These are phyloP conservation scores for Nematocida sp. DNA, from an alignment of 371 early-diverging fungal species.

Conservation along the genomic window DNA sequence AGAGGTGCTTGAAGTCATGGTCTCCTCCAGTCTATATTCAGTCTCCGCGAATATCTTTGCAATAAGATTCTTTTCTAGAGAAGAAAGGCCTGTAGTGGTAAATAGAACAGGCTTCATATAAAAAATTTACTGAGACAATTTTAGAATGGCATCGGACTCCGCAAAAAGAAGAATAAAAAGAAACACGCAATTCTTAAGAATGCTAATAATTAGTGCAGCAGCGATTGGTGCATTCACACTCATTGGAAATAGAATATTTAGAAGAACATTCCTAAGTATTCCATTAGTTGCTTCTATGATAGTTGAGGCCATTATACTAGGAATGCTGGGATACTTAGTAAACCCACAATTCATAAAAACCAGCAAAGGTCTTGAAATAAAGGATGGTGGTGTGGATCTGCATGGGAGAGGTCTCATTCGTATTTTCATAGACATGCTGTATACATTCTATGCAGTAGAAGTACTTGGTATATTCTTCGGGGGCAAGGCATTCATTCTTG, in stretches of 20 bases:
- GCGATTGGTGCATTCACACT: not conserved
- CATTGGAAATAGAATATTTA: not conserved
- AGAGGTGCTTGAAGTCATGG: slow-evolving; percentile 55
- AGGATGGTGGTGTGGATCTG: slow-evolving; percentile 34
- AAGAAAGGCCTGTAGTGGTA: slow-evolving; percentile 51
- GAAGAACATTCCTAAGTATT: not conserved
- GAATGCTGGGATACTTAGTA: not conserved
- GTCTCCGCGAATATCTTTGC: slow-evolving; percentile 21
- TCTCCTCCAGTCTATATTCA: slow-evolving; percentile 30
- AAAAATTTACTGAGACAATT: slow-evolving; percentile 33
- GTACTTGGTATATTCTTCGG: slow-evolving; percentile 8
- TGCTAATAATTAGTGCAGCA: not conserved
- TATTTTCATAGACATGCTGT: slow-evolving; percentile 32
- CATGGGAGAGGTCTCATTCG: not conserved
- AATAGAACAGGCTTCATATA: slow-evolving; percentile 43
- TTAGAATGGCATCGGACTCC: slow-evolving; percentile 36
- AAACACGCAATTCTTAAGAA: slow-evolving; percentile 3
- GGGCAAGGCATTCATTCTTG: slow-evolving; percentile 24
- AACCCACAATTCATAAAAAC: slow-evolving; percentile 12
- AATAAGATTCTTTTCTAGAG: slow-evolving; percentile 38
- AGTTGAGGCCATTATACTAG: not conserved
- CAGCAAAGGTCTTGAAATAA: slow-evolving; percentile 24
- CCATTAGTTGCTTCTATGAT: not conserved
- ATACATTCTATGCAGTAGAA: slow-evolving; percentile 5
- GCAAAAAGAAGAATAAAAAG: slow-evolving; percentile 47